Percentiles rank a stretch among this genome's conserved stretches.
Evolutionary conservation across 2,329 filamentous ascomycete species (phyloP).

Genomic region (Lomentospora prolificans): DNA sequence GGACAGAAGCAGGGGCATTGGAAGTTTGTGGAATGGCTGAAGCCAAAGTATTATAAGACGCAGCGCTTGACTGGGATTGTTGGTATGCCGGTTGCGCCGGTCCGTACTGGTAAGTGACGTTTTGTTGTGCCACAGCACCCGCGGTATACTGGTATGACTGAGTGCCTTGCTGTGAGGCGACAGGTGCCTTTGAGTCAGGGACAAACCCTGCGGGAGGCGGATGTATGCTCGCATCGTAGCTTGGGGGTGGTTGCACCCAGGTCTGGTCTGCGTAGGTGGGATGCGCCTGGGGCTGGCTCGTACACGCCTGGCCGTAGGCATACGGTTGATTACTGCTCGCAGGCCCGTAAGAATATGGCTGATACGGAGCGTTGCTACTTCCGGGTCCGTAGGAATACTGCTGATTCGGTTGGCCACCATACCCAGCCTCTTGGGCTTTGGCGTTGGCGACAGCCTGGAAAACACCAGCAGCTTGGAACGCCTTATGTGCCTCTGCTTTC

Average conservation of each 20-base stretch:
- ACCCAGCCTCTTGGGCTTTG: constrained; percentile 18
- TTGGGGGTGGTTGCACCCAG: constrained; percentile 7
- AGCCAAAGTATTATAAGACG: not conserved
- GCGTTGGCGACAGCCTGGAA: constrained; percentile 21
- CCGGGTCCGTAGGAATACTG: constrained; percentile 6
- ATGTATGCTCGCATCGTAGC: constrained; percentile 3
- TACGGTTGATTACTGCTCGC: not conserved
- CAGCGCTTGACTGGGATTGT: not conserved
- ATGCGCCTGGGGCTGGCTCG: not conserved
- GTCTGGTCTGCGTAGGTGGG: constrained; percentile 4
- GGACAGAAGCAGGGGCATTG: no score
- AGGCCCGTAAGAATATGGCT: not conserved
- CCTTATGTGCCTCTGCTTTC: constrained; percentile 24
- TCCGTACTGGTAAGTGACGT: not conserved
- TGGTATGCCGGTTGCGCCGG: not conserved
- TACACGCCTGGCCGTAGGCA: not conserved
- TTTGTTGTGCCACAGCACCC: not conserved
- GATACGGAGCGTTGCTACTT: not conserved
- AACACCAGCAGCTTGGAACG: constrained; percentile 21
- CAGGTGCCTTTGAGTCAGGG: constrained; percentile 1
- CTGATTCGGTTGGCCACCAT: constrained; percentile 13
- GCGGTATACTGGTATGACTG: not conserved
- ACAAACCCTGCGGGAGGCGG: not conserved
- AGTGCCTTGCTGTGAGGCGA: not conserved
- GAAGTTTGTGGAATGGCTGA: not conserved